Percentiles rank a stretch among this genome's conserved stretches.
These are phyloP conservation scores for Helicocarpus griseus DNA, from an alignment of 2,329 filamentous ascomycete species.

Conservation along the genomic window DNA sequence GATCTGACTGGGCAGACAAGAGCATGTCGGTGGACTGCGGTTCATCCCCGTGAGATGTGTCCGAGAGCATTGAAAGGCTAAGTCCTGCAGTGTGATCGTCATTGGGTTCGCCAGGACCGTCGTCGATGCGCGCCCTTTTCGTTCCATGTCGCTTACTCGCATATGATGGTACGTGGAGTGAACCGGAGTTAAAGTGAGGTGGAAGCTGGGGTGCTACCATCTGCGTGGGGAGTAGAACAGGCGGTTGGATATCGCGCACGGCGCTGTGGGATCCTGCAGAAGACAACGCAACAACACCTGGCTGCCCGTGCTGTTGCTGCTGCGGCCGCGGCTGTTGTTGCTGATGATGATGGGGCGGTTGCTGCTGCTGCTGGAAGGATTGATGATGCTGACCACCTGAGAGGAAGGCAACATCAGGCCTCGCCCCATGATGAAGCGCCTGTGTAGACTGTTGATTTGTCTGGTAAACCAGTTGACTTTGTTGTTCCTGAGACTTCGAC, in stretches of 20 bases:
- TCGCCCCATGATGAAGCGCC: slow-evolving; percentile 25
- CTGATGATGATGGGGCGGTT: slow-evolving; percentile 22
- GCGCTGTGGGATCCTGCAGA: slow-evolving; percentile 21
- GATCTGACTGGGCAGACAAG: slow-evolving; percentile 24
- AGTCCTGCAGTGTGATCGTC: slow-evolving; percentile 20
- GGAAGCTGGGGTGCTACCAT: slow-evolving; percentile 26
- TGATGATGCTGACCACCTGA: slow-evolving; percentile 23
- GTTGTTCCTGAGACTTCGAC: slow-evolving; percentile 55
- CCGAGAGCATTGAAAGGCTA: slow-evolving; percentile 25
- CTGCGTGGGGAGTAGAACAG: slow-evolving; percentile 24
- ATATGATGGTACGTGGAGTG: slow-evolving; percentile 22
- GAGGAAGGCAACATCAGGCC: slow-evolving; percentile 24
- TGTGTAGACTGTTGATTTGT: slow-evolving; percentile 31
- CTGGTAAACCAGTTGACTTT: slow-evolving; percentile 56
- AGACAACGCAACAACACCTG: slow-evolving; percentile 23
- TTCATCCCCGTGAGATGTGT: slow-evolving; percentile 21
- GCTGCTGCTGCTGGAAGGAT: slow-evolving; percentile 30
- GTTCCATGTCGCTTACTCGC: slow-evolving; percentile 20
- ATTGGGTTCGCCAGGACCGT: slow-evolving; percentile 19
- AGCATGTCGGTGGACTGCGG: slow-evolving; percentile 27
- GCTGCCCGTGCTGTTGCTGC: slow-evolving; percentile 16
- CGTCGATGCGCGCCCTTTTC: slow-evolving; percentile 27
- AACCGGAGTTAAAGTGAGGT: slow-evolving; percentile 25
- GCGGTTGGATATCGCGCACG: slow-evolving; percentile 24
- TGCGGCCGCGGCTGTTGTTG: slow-evolving; percentile 23